Percentiles rank a stretch among this genome's conserved stretches.
Conservation (phyloP, 2,329 filamentous ascomycete genomes). For the Alternaria gaisen region DNA sequence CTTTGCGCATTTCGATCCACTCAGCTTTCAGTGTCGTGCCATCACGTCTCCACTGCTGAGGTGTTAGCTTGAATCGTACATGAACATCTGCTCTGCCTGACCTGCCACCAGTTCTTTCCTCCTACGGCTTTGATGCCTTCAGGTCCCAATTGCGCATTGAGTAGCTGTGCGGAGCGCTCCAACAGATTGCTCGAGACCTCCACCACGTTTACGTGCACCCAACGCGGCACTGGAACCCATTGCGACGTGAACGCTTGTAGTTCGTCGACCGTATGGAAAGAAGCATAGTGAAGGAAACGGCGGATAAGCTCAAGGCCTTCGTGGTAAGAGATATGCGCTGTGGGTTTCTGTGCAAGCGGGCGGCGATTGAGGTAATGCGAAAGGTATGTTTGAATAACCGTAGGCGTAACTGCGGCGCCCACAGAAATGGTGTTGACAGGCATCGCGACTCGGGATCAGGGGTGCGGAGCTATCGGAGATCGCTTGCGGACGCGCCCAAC, state of each 20-base stretch:
- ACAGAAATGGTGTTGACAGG: conserved; percentile 82
- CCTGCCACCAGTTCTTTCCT: conserved; percentile 75
- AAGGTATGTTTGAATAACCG: conserved; percentile 84
- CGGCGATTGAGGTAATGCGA: conserved; percentile 90
- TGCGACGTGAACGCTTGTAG: conserved; percentile 90
- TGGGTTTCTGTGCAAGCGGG: conserved; percentile 78
- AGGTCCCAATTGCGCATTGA: conserved; percentile 78
- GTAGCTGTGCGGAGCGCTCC: conserved; percentile 67
- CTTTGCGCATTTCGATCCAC: conserved; percentile 94
- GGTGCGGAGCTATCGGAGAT: conserved; percentile 19
- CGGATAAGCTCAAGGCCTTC: conserved; percentile 89
- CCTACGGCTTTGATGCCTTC: conserved; percentile 79
- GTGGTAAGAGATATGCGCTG: conserved; percentile 91
- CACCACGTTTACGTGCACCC: conserved; percentile 80
- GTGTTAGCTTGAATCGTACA: neutral
- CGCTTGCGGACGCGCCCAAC: conserved; percentile 8
- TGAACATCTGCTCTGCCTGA: neutral
- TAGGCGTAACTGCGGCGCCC: conserved; percentile 84
- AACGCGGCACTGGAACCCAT: conserved; percentile 88
- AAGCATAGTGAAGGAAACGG: conserved; percentile 83
- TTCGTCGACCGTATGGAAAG: conserved; percentile 91
- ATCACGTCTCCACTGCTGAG: conserved; percentile 71
- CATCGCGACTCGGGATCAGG: conserved; percentile 52
- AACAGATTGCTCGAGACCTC: conserved; percentile 72
- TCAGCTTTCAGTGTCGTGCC: conserved; percentile 75